Evolutionary conservation across 2,329 filamentous ascomycete species (phyloP).

Genomic region (Fusarium denticulatum): DNA sequence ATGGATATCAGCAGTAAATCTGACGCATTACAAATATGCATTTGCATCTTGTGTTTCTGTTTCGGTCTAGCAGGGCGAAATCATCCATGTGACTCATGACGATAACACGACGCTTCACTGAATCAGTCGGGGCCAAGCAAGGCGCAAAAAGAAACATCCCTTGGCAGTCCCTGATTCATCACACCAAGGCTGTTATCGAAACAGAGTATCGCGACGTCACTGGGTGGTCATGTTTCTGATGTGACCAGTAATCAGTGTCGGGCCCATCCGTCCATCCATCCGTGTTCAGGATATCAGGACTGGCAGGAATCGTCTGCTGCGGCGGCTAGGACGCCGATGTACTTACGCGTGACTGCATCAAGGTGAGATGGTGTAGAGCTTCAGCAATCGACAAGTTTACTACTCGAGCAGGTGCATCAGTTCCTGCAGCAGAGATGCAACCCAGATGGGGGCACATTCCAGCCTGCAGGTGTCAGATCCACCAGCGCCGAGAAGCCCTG

Average conservation of each 20-base stretch:
- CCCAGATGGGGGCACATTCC: slow-evolving; percentile 23
- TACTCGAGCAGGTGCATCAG: slow-evolving; percentile 29
- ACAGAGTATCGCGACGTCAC: slow-evolving; percentile 32
- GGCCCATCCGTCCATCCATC: slow-evolving; percentile 27
- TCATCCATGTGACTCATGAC: slow-evolving; percentile 28
- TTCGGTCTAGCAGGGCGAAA: slow-evolving; percentile 23
- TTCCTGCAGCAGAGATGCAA: slow-evolving; percentile 39
- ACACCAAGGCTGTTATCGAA: slow-evolving; percentile 14
- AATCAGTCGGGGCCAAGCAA: slow-evolving; percentile 6
- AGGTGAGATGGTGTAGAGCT: slow-evolving; percentile 35
- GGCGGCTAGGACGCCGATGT: slow-evolving; percentile 21
- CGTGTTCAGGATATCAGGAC: slow-evolving; percentile 1
- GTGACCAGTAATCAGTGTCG: slow-evolving; percentile 17
- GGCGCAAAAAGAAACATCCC: slow-evolving; percentile 26
- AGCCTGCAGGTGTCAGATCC: slow-evolving; percentile 40
- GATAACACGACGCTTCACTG: slow-evolving; percentile 14
- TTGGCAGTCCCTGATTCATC: slow-evolving; percentile 23
- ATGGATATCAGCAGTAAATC: not conserved
- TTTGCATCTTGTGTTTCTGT: not conserved
- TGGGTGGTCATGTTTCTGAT: slow-evolving; percentile 23
- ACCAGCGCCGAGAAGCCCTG: slow-evolving; percentile 25
- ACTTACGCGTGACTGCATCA: slow-evolving; percentile 25
- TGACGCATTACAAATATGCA: slow-evolving; percentile 4
- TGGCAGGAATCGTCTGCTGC: slow-evolving; percentile 1
- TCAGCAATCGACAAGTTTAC: slow-evolving; percentile 25